phyloP scores from a whole-genome alignment of 1,284 basidiomycete genomes.

The Ustanciosporium gigantosporum region DNA sequence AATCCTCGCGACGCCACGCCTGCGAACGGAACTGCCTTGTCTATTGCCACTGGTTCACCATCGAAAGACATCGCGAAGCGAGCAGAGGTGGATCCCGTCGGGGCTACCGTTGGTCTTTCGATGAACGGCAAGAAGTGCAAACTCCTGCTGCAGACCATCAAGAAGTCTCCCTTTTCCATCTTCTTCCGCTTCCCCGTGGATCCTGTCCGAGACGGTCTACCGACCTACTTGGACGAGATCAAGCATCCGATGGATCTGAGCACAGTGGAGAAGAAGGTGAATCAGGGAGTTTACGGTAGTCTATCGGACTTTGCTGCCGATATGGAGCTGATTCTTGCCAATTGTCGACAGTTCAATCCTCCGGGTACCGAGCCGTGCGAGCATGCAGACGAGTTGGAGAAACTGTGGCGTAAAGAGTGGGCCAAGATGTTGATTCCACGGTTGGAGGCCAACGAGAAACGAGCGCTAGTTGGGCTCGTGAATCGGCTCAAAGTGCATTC shows the following conservation, averaged over 20 bases:
- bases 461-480: conserved; percentile 74
- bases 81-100: conserved; percentile 39
- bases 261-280: conserved; percentile 73
- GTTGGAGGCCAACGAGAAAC: conserved; percentile 78
- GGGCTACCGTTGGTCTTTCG: conserved; percentile 35
- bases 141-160: conserved; percentile 71
- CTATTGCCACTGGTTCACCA: not conserved
- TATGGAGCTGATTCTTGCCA: conserved; percentile 80
- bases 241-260: conserved; percentile 87
- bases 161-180: conserved; percentile 71
- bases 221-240: conserved; percentile 95
- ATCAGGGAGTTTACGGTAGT: conserved; percentile 39
- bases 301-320: conserved; percentile 73
- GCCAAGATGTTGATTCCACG: conserved; percentile 74
- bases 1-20: conserved; percentile 2
- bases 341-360: conserved; percentile 67
- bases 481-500: conserved; percentile 63
- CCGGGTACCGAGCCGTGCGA: conserved; percentile 71
- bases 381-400: conserved; percentile 74
- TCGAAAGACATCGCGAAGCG: conserved; percentile 23
- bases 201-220: conserved; percentile 71
- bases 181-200: conserved; percentile 88
- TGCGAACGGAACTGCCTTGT: not conserved
- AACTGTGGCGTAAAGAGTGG: conserved; percentile 85
- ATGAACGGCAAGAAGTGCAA: conserved; percentile 69